phyloP scores from a whole-genome alignment of 257 asterid species.

The Solanum sejunctum region DNA sequence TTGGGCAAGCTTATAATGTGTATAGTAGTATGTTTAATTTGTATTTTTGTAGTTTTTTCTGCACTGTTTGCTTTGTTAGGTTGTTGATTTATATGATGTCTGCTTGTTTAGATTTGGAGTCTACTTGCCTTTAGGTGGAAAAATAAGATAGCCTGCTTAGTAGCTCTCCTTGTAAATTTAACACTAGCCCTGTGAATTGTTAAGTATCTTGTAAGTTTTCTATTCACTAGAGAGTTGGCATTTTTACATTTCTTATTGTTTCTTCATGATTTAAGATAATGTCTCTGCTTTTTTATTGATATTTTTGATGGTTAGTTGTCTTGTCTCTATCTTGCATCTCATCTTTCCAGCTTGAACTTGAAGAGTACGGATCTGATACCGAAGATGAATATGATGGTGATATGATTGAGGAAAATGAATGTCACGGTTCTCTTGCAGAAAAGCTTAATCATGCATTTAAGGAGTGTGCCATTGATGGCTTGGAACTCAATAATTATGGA shows the following conservation, averaged over 20 bases:
- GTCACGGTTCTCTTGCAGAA: slow-evolving; percentile 41
- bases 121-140: background rate
- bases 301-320: background rate
- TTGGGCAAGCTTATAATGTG: background rate
- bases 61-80: background rate
- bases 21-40: background rate
- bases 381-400: slow-evolving; percentile 42
- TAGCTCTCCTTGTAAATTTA: background rate
- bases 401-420: slow-evolving; percentile 33
- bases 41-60: background rate
- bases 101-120: background rate
- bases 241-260: background rate
- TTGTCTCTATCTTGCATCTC: slow-evolving; percentile 1
- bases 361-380: slow-evolving; percentile 58
- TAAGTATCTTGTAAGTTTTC: background rate
- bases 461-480: slow-evolving; percentile 9
- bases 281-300: background rate
- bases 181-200: background rate
- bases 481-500: background rate
- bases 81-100: background rate
- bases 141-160: background rate
- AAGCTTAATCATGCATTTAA: slow-evolving; percentile 54
- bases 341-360: slow-evolving; percentile 52
- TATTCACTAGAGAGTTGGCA: background rate
- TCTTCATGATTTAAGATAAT: background rate